phyloP scores from a whole-genome alignment of 1,139 yeast genomes.

The Komagataea norvegica region DNA sequence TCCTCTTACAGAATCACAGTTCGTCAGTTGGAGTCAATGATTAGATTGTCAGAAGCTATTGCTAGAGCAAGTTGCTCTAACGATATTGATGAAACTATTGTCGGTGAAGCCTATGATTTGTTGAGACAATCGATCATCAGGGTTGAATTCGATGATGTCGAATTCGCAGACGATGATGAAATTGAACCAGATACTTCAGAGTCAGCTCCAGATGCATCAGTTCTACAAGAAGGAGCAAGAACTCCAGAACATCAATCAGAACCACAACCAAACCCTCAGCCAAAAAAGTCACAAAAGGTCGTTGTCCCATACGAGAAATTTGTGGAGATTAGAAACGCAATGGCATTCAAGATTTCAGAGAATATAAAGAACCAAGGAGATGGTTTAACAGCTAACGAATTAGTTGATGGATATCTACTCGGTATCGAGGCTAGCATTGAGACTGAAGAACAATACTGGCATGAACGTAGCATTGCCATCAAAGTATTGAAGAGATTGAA shows the following conservation, averaged over 20 bases:
- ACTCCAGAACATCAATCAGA: constrained; percentile 9
- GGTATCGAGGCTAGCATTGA: constrained; percentile 69
- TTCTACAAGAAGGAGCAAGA: constrained; percentile 12
- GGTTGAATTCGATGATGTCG: constrained; percentile 92
- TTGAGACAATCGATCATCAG: constrained; percentile 88
- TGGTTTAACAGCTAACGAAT: constrained; percentile 66
- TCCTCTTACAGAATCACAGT: constrained; percentile 92
- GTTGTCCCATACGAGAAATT: constrained; percentile 83
- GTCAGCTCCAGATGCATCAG: constrained; percentile 8
- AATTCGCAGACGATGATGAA: constrained; percentile 42
- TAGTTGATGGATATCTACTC: constrained; percentile 77
- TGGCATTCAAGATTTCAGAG: constrained; percentile 68
- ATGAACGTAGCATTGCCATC: constrained; percentile 65
- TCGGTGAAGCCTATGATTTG: constrained; percentile 89
- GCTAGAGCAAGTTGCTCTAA: constrained; percentile 96
- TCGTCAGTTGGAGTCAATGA: constrained; percentile 92
- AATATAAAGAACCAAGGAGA: constrained; percentile 41
- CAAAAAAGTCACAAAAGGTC: constrained; percentile 33
- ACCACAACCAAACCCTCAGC: constrained; percentile 7
- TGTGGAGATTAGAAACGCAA: constrained; percentile 73
- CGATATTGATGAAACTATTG: constrained; percentile 80
- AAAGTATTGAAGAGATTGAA: constrained; percentile 83
- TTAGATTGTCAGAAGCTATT: constrained; percentile 91
- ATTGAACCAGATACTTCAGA: constrained; percentile 13
- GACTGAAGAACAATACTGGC: constrained; percentile 66